These are phyloP conservation scores for Nidularia sp. DNA, from an alignment of 768 basidiomycete genomes.

Conservation along the genomic window DNA sequence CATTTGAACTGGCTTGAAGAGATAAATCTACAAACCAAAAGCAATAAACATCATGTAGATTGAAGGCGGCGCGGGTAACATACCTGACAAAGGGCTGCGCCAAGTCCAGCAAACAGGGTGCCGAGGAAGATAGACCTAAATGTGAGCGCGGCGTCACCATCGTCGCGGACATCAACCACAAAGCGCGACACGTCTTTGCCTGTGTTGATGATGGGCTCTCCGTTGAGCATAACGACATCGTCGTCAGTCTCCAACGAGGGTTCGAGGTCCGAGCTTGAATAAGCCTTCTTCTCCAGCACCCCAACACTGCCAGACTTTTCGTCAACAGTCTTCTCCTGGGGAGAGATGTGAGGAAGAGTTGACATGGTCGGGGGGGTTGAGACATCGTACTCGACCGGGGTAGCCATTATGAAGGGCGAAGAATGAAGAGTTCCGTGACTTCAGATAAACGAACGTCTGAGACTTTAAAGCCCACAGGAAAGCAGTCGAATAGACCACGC, in stretches of 20 bases:
- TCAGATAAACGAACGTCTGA: background rate
- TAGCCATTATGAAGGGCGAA: background rate
- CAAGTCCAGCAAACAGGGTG: slow-evolving; percentile 52
- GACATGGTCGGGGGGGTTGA: background rate
- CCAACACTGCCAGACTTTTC: slow-evolving; percentile 14
- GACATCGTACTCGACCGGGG: background rate
- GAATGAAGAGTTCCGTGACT: background rate
- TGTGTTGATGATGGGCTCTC: slow-evolving; percentile 35
- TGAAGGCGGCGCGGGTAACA: slow-evolving; percentile 2
- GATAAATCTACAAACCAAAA: slow-evolving; percentile 39
- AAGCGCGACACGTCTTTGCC: slow-evolving; percentile 51
- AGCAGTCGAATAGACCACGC: background rate
- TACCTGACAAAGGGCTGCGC: slow-evolving; percentile 56
- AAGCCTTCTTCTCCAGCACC: slow-evolving; percentile 12
- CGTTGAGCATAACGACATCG: slow-evolving; percentile 26
- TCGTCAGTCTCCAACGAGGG: slow-evolving; percentile 9
- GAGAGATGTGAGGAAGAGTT: background rate
- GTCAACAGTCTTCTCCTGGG: slow-evolving; percentile 7
- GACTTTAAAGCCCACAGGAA: background rate
- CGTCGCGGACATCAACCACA: slow-evolving; percentile 55
- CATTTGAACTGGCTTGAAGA: slow-evolving; percentile 54
- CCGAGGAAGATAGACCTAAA: slow-evolving; percentile 55
- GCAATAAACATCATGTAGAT: background rate
- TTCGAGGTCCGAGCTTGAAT: slow-evolving; percentile 2
- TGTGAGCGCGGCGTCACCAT: slow-evolving; percentile 51